Evolutionary conservation across 352 stramenopile genomes (phyloP), one percentile per base, ranked within the genome.

Genomic region (Plasmopara halstedii): DNA sequence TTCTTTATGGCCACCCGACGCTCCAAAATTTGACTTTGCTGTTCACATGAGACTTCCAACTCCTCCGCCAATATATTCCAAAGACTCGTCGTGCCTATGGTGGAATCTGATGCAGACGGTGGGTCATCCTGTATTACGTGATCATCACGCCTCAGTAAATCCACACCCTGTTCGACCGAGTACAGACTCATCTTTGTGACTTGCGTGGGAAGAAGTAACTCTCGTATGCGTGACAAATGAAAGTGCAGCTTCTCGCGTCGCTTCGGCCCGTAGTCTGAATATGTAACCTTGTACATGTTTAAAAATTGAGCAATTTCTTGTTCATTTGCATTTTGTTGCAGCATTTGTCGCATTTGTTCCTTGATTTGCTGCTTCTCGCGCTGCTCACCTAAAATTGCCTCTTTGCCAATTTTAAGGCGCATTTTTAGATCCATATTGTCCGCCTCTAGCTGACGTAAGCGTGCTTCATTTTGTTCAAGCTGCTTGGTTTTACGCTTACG

Each of bases 351-450:
- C 74, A 89, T 86, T 51, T 87, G 73, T 32, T 89, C 70, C 48
- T 87, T 89, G 47, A 87, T 85, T 46, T 77, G 67, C 23, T 83
- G 53, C 60, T 86, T 89, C 44, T 89, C 77, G 19, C 74, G 68
- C 46, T 81, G 73, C 54, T 89, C 77, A 39, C 70, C 83, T 46
- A 72, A 15, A 11, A 89, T 67, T 9, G 77, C 77, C 53, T 89
- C 74, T 42, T 87, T 89, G 26, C 77, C 77, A 32, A 89, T 87
- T 60, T 87, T 85, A 27, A 89, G 57, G 0, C 70, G 77, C 72
- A 89, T 85, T 41, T 85, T 85, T 35, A 89, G 51, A 36, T 87
- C 75, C 52, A 87, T 67, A 48, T 89, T 87, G 44, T 89, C 77
- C 5, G 73, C 67, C 42, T 89, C 77, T 4, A 89, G 58, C 22